Percentiles rank a stretch among this genome's conserved stretches.
phyloP scores from a whole-genome alignment of 2,329 filamentous ascomycete genomes.

The Fusarium transvaalense region DNA sequence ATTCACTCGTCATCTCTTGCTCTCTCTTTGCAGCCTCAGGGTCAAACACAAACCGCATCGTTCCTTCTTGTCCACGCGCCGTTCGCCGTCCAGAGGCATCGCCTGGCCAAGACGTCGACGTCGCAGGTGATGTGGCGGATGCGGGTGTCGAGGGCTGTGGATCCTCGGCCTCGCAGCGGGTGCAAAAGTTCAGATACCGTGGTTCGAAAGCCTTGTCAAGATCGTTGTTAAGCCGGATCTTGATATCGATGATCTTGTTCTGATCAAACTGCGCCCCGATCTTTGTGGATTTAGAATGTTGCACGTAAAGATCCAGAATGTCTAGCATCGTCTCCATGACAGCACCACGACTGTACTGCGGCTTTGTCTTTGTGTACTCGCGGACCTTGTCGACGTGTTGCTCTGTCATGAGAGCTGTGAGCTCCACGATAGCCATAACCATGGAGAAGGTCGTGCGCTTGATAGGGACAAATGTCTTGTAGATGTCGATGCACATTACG shows the following conservation, averaged over 20 bases:
- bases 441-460: conserved; percentile 91
- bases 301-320: conserved; percentile 90
- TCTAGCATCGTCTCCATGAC: conserved; percentile 87
- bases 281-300: conserved; percentile 80
- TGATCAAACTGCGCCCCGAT: conserved; percentile 79
- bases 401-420: conserved; percentile 74
- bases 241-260: conserved; percentile 84
- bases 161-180: conserved; percentile 61
- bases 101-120: conserved; percentile 55
- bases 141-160: conserved; percentile 51
- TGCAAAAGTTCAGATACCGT: conserved; percentile 73
- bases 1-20: conserved; percentile 73
- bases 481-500: conserved; percentile 87
- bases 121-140: conserved; percentile 55
- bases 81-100: conserved; percentile 51
- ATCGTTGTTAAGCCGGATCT: conserved; percentile 88
- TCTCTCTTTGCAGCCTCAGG: conserved; percentile 80
- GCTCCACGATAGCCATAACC: conserved; percentile 83
- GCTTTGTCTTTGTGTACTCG: conserved; percentile 63
- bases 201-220: conserved; percentile 72
- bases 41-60: conserved; percentile 91
- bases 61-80: conserved; percentile 71
- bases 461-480: conserved; percentile 91
- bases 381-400: conserved; percentile 64
- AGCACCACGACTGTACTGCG: conserved; percentile 61